Conservation (phyloP, 2,329 filamentous ascomycete genomes). For the Didymella pinodella region DNA sequence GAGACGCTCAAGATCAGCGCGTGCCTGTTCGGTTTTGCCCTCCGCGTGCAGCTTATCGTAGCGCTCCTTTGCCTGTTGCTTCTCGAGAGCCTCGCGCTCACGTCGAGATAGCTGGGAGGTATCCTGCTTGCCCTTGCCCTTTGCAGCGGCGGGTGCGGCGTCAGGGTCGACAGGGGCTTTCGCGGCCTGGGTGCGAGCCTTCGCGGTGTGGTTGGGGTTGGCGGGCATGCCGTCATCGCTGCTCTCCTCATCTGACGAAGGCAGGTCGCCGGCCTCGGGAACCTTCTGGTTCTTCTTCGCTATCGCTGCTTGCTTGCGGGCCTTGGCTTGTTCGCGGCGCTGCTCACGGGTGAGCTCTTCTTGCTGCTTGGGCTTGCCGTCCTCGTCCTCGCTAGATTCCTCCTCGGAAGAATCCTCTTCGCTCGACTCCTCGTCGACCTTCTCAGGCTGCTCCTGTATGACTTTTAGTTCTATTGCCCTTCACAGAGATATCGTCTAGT, state of each 20-base stretch:
- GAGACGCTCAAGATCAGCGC: conserved; percentile 85
- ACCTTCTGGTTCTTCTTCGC: conserved; percentile 74
- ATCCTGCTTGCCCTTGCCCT: conserved; percentile 64
- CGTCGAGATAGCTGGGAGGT: conserved; percentile 68
- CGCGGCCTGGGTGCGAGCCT: conserved; percentile 72
- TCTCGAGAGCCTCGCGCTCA: conserved; percentile 82
- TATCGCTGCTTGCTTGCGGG: conserved; percentile 88
- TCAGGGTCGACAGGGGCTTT: conserved; percentile 53
- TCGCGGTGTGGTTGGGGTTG: conserved; percentile 85
- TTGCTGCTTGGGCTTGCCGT: conserved; percentile 55
- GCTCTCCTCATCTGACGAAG: conserved; percentile 69
- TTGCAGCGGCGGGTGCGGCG: conserved; percentile 60
- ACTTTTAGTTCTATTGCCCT: conserved; percentile 28
- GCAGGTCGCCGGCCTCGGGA: conserved; percentile 85
- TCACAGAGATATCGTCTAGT: background rate
- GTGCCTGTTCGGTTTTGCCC: conserved; percentile 96
- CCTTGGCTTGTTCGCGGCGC: conserved; percentile 86
- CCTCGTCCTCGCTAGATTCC: conserved; percentile 52
- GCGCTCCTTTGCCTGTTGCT: conserved; percentile 84
- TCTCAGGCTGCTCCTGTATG: conserved; percentile 52
- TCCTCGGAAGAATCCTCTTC: conserved; percentile 56
- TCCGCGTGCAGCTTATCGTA: conserved; percentile 92
- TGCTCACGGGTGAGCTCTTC: conserved; percentile 81
- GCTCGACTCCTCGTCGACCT: conserved; percentile 59
- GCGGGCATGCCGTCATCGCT: conserved; percentile 73